Evolutionary conservation across 345 rosid species (phyloP), one percentile per base, ranked within the genome.

Genomic region (Pelargonium nanum): DNA sequence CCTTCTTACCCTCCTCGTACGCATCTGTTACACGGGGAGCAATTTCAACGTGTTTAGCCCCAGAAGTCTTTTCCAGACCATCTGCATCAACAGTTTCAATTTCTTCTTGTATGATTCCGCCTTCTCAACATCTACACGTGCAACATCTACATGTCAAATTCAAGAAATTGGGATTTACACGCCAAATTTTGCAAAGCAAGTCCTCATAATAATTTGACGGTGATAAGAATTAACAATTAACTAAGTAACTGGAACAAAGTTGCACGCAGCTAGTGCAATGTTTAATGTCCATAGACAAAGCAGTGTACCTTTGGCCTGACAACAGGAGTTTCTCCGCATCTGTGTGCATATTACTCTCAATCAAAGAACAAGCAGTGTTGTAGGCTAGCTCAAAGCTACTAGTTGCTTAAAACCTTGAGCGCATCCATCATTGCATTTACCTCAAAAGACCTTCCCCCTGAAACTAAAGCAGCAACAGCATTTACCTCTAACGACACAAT

Each of bases 251-350:
- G 13, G 45, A 34, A 34, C 7, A 9, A 34, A 34, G 45, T 34
- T 34, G 10, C 45, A 34, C 12, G 12, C 13, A 10, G n/a, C n/a
- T n/a, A n/a, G 12, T 34, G 45, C 45, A 34, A 34, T 34, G 12
- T 15, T 34, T 28, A 34, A 34, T 64, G 26, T 58, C 58, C 32
- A 7, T 19, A n/a, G 48, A 53, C 19, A 44, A 63, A 55, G 53
- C 57, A 7, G 58, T 23, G 48, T 34, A 87, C 99, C 99, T 89
- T 71, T 72, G 80, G 7, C 97, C 96, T 16, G 84, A 64, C 45
- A 87, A 81, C 76, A 93, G 74, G 34, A 93, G 88, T 62, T 87
- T 88, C 73, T 93, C 99, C 1, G 99, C 97, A 67, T 89, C 96
- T 15, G 74, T 52, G 58, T 74, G 74, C 65, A 81, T 80, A 45